Conservation (phyloP, 805 yeast species). For the Candida coleopterorum region DNA sequence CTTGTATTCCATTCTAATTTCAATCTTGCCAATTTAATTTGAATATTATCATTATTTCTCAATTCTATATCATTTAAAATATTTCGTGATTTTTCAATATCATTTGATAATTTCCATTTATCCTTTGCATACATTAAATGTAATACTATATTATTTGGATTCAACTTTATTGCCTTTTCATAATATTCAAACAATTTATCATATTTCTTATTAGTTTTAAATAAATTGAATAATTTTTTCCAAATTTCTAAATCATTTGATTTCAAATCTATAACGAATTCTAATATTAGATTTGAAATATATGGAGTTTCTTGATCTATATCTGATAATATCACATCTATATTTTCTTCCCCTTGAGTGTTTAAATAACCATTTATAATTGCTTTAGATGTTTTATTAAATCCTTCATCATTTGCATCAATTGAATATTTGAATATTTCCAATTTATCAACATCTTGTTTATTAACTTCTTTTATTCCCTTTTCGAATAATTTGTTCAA, state of each 20-base stretch:
- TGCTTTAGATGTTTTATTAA: slow-evolving; percentile 46
- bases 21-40: slow-evolving; percentile 68
- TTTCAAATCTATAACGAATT: slow-evolving; percentile 38
- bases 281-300: slow-evolving; percentile 46
- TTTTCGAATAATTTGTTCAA: slow-evolving; percentile 45
- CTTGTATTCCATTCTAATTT: slow-evolving; percentile 52
- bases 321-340: slow-evolving; percentile 17
- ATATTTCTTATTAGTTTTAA: slow-evolving; percentile 16
- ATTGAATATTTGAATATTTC: slow-evolving; percentile 58
- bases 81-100: slow-evolving; percentile 47
- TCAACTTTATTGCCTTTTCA: slow-evolving; percentile 46
- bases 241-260: slow-evolving; percentile 48
- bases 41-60: slow-evolving; percentile 29
- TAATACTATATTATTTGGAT: slow-evolving; percentile 48
- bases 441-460: slow-evolving; percentile 24
- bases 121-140: slow-evolving; percentile 73
- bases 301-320: slow-evolving; percentile 27
- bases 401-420: slow-evolving; percentile 36
- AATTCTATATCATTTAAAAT: slow-evolving; percentile 48
- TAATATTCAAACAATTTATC: slow-evolving; percentile 31
- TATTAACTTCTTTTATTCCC: slow-evolving; percentile 41
- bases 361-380: slow-evolving; percentile 42
- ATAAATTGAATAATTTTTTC: slow-evolving; percentile 39
- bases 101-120: slow-evolving; percentile 46
- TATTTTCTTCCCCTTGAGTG: slow-evolving; percentile 17